Percentiles rank a stretch among this genome's conserved stretches.
Conservation (phyloP, 2,329 filamentous ascomycete genomes). For the Calonectria ilicicola region DNA sequence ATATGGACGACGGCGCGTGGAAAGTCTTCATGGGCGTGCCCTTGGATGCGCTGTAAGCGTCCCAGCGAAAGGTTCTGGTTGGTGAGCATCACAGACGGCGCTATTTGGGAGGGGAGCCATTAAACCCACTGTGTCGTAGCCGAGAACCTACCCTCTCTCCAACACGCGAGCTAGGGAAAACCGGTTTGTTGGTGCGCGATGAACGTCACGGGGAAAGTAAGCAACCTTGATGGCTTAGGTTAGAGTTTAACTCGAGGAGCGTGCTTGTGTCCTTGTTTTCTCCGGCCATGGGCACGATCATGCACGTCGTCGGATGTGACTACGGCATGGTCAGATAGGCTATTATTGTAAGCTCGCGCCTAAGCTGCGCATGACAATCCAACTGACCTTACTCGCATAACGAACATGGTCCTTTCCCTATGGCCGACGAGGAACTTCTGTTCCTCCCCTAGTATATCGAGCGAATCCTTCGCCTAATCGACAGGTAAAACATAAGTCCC, state of each 20-base stretch:
- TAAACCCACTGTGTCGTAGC: not conserved
- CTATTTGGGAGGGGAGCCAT: not conserved
- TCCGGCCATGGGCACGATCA: not conserved
- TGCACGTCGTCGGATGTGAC: not conserved
- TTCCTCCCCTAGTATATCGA: not conserved
- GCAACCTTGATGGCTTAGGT: not conserved
- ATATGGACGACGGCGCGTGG: not conserved
- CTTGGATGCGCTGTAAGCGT: slow-evolving; percentile 1
- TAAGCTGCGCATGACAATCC: not conserved
- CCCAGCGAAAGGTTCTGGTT: not conserved
- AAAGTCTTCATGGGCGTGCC: not conserved
- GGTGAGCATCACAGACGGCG: not conserved
- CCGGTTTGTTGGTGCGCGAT: not conserved
- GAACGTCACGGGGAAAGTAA: not conserved
- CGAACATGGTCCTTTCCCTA: not conserved
- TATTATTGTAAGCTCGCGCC: slow-evolving; percentile 2
- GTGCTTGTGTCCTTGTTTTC: not conserved
- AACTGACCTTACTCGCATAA: not conserved
- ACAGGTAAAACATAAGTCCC: not conserved
- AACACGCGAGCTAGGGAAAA: not conserved
- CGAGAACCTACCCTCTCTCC: not conserved
- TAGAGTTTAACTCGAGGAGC: not conserved
- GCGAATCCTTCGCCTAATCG: not conserved
- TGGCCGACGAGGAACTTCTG: not conserved
- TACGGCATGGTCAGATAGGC: slow-evolving; percentile 1